These are phyloP conservation scores for Asterionellopsis glacialis DNA, from an alignment of 108 stramenopile species.

Conservation along the genomic window DNA sequence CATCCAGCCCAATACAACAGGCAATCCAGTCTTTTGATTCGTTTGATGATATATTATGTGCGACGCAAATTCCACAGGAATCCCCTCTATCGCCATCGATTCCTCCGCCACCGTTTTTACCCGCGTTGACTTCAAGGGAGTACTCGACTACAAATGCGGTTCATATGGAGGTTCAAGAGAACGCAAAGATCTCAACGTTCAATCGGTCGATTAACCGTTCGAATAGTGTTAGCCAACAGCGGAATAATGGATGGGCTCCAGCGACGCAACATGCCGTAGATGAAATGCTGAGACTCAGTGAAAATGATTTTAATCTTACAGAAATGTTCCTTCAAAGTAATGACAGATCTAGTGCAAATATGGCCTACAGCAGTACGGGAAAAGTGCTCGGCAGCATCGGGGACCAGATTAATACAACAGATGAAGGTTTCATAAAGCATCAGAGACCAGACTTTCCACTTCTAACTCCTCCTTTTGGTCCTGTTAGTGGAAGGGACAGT, in stretches of 20 bases:
- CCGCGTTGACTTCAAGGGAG: neutral
- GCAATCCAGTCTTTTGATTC: no score
- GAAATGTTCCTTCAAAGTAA: conserved; percentile 42
- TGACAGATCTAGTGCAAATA: conserved; percentile 29
- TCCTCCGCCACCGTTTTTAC: neutral
- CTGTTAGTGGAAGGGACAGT: no score
- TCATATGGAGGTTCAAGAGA: conserved; percentile 81
- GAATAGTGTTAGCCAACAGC: conserved; percentile 10
- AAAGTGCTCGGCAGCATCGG: neutral
- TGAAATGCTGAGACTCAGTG: conserved; percentile 33
- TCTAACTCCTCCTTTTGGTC: no score
- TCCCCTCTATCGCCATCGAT: neutral
- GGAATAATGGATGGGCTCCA: neutral
- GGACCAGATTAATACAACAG: neutral
- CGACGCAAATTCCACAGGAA: neutral
- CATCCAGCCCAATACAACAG: no score
- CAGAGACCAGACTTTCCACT: no score
- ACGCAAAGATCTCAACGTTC: conserved; percentile 72
- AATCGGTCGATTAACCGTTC: conserved; percentile 56
- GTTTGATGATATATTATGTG: no score
- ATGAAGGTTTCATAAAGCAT: no score
- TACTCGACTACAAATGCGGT: conserved; percentile 47
- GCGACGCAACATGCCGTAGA: conserved; percentile 27
- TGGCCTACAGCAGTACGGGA: conserved; percentile 29
- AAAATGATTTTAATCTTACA: conserved; percentile 37